These are phyloP conservation scores for Ophiostoma piceae DNA, from an alignment of 2,329 filamentous ascomycete genomes.

Conservation along the genomic window DNA sequence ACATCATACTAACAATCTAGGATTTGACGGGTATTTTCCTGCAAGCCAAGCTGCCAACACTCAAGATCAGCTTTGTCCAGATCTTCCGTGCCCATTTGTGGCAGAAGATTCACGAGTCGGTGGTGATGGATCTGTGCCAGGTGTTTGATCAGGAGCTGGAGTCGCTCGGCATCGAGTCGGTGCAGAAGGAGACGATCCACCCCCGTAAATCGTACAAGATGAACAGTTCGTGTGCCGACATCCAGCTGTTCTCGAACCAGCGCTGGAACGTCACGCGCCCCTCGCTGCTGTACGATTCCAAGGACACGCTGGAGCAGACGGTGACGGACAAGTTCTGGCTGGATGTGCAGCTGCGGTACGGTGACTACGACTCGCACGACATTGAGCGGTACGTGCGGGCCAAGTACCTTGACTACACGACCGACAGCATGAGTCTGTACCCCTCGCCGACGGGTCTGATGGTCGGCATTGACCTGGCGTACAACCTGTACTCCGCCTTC, in stretches of 20 bases:
- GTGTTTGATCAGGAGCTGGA: conserved; percentile 97
- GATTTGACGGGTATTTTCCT: conserved; percentile 98
- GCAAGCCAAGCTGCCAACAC: conserved; percentile 95
- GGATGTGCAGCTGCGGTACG: conserved; percentile 88
- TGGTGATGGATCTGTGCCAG: conserved; percentile 98
- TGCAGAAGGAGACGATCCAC: conserved; percentile 98
- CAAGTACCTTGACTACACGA: conserved; percentile 98
- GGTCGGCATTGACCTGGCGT: conserved; percentile 95
- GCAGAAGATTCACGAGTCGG: conserved; percentile 99
- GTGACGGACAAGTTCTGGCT: conserved; percentile 99
- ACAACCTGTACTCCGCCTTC: conserved; percentile 97
- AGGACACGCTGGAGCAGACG: conserved; percentile 87
- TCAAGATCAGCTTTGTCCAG: conserved; percentile 97
- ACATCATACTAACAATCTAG: background rate
- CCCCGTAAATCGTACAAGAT: conserved; percentile 99
- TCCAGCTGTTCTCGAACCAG: conserved; percentile 91
- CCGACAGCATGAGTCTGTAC: conserved; percentile 97
- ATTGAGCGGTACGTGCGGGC: conserved; percentile 96
- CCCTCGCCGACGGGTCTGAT: conserved; percentile 94
- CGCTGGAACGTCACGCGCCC: conserved; percentile 98
- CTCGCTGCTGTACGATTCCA: conserved; percentile 90
- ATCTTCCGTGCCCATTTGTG: conserved; percentile 99
- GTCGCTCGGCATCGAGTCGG: conserved; percentile 90
- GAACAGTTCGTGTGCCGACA: conserved; percentile 98
- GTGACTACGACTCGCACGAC: conserved; percentile 95